Conservation (phyloP, 1,284 basidiomycete genomes). For the Mycena citricolor region DNA sequence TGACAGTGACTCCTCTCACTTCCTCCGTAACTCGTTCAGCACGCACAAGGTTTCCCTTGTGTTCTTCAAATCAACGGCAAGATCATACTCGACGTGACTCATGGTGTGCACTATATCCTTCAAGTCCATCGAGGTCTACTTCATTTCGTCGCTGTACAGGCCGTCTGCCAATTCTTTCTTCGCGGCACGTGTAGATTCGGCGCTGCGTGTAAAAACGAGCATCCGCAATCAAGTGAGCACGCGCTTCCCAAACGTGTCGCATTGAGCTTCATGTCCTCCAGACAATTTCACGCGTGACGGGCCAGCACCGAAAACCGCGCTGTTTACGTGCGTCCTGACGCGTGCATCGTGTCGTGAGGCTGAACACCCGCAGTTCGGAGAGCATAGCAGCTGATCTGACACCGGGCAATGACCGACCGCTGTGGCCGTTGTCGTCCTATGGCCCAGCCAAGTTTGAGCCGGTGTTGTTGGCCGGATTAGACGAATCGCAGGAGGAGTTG, state of each 20-base stretch:
- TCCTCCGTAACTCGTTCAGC: too few species aligned
- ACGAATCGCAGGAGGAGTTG: constrained; percentile 82
- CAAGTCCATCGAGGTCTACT: too few species aligned
- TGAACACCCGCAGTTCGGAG: constrained; percentile 48
- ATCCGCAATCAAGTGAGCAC: constrained; percentile 45
- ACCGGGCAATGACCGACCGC: constrained; percentile 60
- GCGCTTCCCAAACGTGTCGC: constrained; percentile 22
- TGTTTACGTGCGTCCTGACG: constrained; percentile 18
- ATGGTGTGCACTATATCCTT: too few species aligned
- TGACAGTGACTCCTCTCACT: too few species aligned
- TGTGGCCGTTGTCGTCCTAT: constrained; percentile 84
- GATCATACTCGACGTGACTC: too few species aligned
- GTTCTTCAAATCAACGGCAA: too few species aligned
- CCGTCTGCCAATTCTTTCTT: constrained; percentile 61
- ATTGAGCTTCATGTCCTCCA: background rate
- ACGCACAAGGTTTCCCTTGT: too few species aligned
- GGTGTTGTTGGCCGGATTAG: constrained; percentile 65
- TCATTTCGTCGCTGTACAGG: too few species aligned
- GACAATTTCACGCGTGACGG: constrained; percentile 26
- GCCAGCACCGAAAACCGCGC: constrained; percentile 20
- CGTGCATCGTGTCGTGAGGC: background rate
- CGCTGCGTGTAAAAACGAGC: constrained; percentile 65
- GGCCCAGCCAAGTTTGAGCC: constrained; percentile 78
- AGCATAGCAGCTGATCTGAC: constrained; percentile 63
- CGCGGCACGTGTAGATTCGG: constrained; percentile 73